phyloP scores from a whole-genome alignment of 805 yeast genomes.

The Komagataella populi region DNA sequence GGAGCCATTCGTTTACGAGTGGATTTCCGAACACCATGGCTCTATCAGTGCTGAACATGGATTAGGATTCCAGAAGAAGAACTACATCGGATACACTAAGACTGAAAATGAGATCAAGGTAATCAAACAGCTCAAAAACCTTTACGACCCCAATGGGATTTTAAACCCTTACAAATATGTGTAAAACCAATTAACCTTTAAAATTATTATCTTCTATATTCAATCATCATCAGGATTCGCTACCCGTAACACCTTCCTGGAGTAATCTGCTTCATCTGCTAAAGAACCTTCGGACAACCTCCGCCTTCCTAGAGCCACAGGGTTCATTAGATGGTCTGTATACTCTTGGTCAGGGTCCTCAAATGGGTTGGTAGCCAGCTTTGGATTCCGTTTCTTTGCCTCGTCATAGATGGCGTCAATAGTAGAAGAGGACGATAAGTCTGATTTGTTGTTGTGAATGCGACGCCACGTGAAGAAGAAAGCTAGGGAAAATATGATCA shows the following conservation, averaged over 20 bases:
- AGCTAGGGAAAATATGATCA: conserved; percentile 11
- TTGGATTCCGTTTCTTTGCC: conserved; percentile 33
- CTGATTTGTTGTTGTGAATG: conserved; percentile 16
- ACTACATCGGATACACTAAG: conserved; percentile 79
- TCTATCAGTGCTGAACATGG: conserved; percentile 98
- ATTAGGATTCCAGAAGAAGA: conserved; percentile 90
- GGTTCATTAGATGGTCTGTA: conserved; percentile 55
- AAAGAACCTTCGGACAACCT: conserved; percentile 76
- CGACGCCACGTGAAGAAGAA: conserved; percentile 23
- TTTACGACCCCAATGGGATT: conserved; percentile 83
- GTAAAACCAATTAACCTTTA: conserved; percentile 14
- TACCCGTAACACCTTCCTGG: conserved; percentile 69
- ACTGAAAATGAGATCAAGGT: conserved; percentile 52
- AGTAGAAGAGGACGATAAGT: conserved; percentile 19
- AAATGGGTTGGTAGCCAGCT: conserved; percentile 37
- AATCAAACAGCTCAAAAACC: conserved; percentile 69
- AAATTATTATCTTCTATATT: not conserved
- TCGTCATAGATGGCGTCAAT: conserved; percentile 44
- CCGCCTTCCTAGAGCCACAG: conserved; percentile 70
- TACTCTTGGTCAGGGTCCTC: conserved; percentile 38
- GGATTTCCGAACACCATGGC: conserved; percentile 62
- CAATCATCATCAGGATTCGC: conserved; percentile 69
- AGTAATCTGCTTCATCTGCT: conserved; percentile 76
- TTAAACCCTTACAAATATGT: conserved; percentile 92
- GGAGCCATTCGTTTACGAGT: conserved; percentile 94